phyloP scores from a whole-genome alignment of 2,329 filamentous ascomycete species.

The Verticillium nonalfalfae region DNA sequence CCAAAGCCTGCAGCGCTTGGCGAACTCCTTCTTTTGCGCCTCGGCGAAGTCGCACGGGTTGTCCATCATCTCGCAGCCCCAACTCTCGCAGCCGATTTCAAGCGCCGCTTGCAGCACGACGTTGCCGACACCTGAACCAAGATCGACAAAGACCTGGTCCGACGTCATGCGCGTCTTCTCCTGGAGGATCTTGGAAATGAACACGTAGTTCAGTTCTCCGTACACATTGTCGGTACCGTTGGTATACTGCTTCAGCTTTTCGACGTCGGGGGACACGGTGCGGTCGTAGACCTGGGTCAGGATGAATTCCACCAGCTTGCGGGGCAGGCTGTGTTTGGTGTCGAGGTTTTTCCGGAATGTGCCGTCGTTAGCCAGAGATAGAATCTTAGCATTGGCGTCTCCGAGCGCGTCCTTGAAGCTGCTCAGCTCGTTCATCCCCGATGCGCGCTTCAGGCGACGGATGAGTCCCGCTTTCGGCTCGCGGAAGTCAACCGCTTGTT shows the following conservation, averaged over 20 bases:
- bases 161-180: slow-evolving; percentile 72
- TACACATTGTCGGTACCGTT: slow-evolving; percentile 92
- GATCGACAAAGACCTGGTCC: slow-evolving; percentile 82
- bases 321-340: slow-evolving; percentile 59
- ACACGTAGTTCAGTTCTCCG: slow-evolving; percentile 81
- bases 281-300: slow-evolving; percentile 85
- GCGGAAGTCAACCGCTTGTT: slow-evolving; percentile 60
- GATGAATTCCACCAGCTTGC: slow-evolving; percentile 72
- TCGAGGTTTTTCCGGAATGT: slow-evolving; percentile 68
- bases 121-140: slow-evolving; percentile 94
- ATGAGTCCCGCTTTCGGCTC: slow-evolving; percentile 69
- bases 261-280: slow-evolving; percentile 83
- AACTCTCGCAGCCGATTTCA: slow-evolving; percentile 88
- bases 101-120: slow-evolving; percentile 91
- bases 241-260: slow-evolving; percentile 76
- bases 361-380: slow-evolving; percentile 60
- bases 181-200: slow-evolving; percentile 76
- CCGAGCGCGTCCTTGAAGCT: slow-evolving; percentile 69
- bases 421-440: slow-evolving; percentile 54
- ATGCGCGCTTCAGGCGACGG: slow-evolving; percentile 69
- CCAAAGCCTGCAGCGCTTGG: slow-evolving; percentile 82
- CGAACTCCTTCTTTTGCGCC: slow-evolving; percentile 76
- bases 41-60: slow-evolving; percentile 80
- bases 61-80: slow-evolving; percentile 94
- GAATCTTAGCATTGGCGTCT: slow-evolving; percentile 71